Evolutionary conservation across 345 rosid species (phyloP).

Genomic region (Odontarrhena argentea): DNA sequence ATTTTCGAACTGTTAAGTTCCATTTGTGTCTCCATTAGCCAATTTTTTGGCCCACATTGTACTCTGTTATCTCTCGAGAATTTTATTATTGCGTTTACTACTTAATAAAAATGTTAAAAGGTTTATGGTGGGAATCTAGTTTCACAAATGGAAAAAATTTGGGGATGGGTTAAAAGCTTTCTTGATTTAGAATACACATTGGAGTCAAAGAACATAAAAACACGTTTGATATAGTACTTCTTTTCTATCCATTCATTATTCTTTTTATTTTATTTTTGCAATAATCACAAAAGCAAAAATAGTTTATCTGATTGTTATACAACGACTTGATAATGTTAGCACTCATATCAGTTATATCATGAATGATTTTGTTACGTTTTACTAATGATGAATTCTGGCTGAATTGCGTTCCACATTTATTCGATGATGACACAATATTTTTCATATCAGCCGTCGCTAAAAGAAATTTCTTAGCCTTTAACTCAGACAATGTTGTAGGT

Average conservation of each 20-base stretch:
- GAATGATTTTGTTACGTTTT: neutral
- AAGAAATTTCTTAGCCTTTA: neutral
- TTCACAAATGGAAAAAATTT: too few species aligned
- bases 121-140: too few species aligned
- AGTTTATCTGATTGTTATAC: neutral
- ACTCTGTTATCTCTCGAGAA: too few species aligned
- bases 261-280: neutral
- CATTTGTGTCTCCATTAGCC: too few species aligned
- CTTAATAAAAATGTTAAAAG: too few species aligned
- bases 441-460: neutral
- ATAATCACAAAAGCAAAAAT: neutral
- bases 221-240: too few species aligned
- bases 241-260: neutral
- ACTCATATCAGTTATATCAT: conserved; percentile 25
- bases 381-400: neutral
- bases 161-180: too few species aligned
- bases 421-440: neutral
- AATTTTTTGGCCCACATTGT: too few species aligned
- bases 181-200: too few species aligned
- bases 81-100: too few species aligned
- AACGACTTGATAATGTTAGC: conserved; percentile 12
- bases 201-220: too few species aligned
- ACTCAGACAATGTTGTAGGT: neutral
- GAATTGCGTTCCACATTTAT: conserved; percentile 10
- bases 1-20: too few species aligned